Conservation (phyloP, 805 yeast genomes). For the Sporopachydermia quercuum region DNA sequence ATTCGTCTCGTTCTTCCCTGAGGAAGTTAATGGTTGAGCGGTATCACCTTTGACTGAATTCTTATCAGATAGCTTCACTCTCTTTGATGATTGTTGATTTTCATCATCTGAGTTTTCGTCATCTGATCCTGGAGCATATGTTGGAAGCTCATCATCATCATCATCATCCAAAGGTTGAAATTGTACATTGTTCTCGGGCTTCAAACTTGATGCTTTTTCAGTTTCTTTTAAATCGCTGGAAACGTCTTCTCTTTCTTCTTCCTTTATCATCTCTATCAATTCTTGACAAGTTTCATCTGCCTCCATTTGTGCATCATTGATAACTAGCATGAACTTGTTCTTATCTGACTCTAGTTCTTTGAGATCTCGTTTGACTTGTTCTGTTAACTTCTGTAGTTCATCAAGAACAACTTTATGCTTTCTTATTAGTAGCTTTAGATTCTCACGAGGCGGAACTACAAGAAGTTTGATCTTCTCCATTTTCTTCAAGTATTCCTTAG, state of each 20-base stretch:
- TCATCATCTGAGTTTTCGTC: background rate
- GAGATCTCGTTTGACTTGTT: background rate
- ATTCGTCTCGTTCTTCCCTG: background rate
- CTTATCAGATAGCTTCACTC: background rate
- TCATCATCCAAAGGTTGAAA: background rate
- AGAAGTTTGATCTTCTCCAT: background rate
- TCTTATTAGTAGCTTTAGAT: background rate
- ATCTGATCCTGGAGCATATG: background rate
- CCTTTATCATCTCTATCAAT: background rate
- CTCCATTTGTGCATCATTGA: constrained; percentile 85
- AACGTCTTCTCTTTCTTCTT: background rate
- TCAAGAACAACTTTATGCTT: background rate
- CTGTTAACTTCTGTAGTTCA: background rate
- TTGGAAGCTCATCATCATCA: background rate
- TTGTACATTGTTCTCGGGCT: background rate
- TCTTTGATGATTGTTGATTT: background rate
- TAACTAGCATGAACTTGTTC: constrained; percentile 85
- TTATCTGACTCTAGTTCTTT: background rate
- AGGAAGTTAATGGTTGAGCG: background rate
- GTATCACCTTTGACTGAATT: background rate
- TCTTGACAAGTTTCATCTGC: constrained; percentile 46
- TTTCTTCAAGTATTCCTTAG: background rate
- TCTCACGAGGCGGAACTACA: background rate
- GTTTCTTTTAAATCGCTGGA: background rate
- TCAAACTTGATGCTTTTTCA: background rate